phyloP scores from a whole-genome alignment of 345 rosid species.

The Sonneratia alba region DNA sequence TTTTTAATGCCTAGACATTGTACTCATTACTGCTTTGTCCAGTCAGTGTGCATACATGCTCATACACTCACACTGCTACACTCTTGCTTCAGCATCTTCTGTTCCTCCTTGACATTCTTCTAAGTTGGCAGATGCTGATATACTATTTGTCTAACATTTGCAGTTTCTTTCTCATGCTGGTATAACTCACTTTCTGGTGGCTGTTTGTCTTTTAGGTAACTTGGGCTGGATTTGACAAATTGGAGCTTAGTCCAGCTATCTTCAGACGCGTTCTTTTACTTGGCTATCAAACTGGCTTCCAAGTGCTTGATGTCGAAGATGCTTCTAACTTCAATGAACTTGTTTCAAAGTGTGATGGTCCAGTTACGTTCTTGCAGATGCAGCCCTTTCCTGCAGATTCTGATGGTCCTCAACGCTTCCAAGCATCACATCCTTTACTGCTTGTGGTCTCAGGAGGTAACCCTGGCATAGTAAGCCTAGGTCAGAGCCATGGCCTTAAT shows the following conservation, averaged over 20 bases:
- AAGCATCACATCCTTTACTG: constrained; percentile 65
- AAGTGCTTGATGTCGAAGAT: constrained; percentile 90
- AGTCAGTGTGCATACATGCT: not conserved
- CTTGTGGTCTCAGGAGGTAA: constrained; percentile 79
- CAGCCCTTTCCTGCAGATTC: constrained; percentile 58
- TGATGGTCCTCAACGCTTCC: constrained; percentile 50
- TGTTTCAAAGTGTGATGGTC: constrained; percentile 71
- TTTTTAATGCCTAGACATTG: not conserved
- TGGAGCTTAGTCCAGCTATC: constrained; percentile 55
- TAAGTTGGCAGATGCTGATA: not conserved
- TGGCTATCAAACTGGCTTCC: constrained; percentile 95
- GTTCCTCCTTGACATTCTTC: not conserved
- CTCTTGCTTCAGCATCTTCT: not conserved
- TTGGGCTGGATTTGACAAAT: constrained; percentile 93
- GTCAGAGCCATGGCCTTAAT: constrained; percentile 27
- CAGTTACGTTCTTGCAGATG: constrained; percentile 91
- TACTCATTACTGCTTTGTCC: not conserved
- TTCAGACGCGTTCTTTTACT: constrained; percentile 70
- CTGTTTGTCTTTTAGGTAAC: constrained; percentile 46
- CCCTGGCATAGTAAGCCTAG: constrained; percentile 25
- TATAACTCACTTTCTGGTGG: not conserved
- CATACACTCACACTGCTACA: not conserved
- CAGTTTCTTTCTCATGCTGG: not conserved
- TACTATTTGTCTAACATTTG: not conserved
- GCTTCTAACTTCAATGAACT: constrained; percentile 73